Base-by-base conservation (phyloP, 1,284 basidiomycete species). In the Apiotrichum brassicae region DNA sequence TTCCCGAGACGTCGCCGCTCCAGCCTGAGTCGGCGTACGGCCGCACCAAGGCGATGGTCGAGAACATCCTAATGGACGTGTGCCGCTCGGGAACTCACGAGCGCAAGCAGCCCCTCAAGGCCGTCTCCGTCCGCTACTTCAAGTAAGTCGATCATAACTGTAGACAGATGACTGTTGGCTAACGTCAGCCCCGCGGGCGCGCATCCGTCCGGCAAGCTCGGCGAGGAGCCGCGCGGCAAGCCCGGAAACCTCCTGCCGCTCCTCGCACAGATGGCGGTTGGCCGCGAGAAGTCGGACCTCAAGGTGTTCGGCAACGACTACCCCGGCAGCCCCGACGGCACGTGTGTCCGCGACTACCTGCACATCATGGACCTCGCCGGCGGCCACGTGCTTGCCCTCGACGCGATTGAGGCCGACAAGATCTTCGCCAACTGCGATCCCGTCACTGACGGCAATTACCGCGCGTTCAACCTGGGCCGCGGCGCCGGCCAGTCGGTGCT, bases 301-400 rank as follows among this genome's bases (percentile, higher is more conserved):
- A 87, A 92, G 70, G 88, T 99, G 13, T 98, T 97, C 68, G 95
- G 95, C 43, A 90, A 95, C 70, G 92, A 99, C 75, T 99, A 97
- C 74, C 92, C 93, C 24, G 98, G 54, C 48, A 33, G 41, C 22
- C 54, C 86, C 33, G 94, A 99, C 70, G 94, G 94, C 16, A 97
- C 92, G 6, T 97, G 92, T 64, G 88, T 95, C 25, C 87, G 95
- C 49, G 95, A 99, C 76, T 99, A 98, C 76, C 81, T 99, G 25
- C 95, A 99, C 74, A 83, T 98, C 54, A 83, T 97, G 71, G 95
- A 98, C 71, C 82, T 99, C 32, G 91, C 95, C 18, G 79, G 82
- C 22, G 95, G 95, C 9, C 95, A 99, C 74, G 78, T 97, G 50
- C 82, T 93, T 52, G 90, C 95, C 0, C 80, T 98, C 37, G 86